phyloP scores from a whole-genome alignment of 2,329 filamentous ascomycete genomes.

The Ceratocystis ficicola region DNA sequence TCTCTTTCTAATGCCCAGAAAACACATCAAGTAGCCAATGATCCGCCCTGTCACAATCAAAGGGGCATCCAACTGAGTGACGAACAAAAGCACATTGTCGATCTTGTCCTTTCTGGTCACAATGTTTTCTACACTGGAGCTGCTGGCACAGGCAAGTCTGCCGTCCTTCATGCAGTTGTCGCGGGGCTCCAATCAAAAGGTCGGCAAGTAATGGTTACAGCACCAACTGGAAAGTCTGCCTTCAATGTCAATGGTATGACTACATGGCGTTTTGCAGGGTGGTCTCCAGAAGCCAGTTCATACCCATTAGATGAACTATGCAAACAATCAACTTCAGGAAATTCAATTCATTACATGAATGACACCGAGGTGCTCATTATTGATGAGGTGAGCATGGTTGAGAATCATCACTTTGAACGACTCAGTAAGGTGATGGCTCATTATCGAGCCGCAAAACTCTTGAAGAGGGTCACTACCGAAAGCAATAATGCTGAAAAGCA shows the following conservation, averaged over 20 bases:
- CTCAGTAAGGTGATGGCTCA: not conserved
- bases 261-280: not conserved
- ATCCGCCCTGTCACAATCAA: not conserved
- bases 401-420: not conserved
- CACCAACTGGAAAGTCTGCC: not conserved
- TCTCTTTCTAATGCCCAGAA: not conserved
- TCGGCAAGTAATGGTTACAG: not conserved
- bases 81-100: not conserved
- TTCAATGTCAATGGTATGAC: not conserved
- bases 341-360: not conserved
- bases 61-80: not conserved
- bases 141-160: not conserved
- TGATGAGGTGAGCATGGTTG: constrained; percentile 6
- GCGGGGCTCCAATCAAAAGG: not conserved
- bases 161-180: not conserved
- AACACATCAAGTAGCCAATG: no score
- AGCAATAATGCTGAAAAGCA: not conserved
- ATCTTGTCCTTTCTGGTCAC: not conserved
- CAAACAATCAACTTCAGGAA: not conserved
- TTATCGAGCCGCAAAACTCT: not conserved
- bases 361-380: not conserved
- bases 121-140: constrained; percentile 2
- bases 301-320: not conserved
- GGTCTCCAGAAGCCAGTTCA: not conserved
- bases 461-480: not conserved